Evolutionary conservation across 306 rosid genomes (phyloP).

Genomic region (Purshia tridentata): DNA sequence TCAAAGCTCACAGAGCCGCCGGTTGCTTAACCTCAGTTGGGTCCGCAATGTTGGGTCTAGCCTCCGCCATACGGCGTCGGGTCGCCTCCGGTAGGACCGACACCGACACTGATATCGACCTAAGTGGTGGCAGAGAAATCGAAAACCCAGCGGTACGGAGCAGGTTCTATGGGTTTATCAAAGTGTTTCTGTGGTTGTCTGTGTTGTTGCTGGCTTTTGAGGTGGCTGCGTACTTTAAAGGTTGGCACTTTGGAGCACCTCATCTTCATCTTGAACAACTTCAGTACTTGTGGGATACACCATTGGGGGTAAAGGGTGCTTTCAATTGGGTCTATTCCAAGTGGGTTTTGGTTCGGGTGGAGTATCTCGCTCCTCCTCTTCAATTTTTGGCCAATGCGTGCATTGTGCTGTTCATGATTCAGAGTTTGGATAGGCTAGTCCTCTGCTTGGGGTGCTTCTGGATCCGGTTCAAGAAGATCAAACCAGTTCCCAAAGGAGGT

Average conservation of each 20-base stretch:
- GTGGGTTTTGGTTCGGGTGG: slow-evolving; percentile 70
- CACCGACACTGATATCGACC: slow-evolving; percentile 41
- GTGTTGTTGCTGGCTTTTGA: slow-evolving; percentile 59
- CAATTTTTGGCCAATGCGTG: slow-evolving; percentile 75
- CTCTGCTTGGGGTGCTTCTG: slow-evolving; percentile 88
- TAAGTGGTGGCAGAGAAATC: slow-evolving; percentile 36
- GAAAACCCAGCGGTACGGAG: slow-evolving; percentile 56
- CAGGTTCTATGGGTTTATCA: slow-evolving; percentile 63
- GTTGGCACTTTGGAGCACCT: slow-evolving; percentile 72
- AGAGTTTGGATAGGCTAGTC: slow-evolving; percentile 76
- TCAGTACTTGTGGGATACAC: slow-evolving; percentile 43
- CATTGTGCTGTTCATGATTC: slow-evolving; percentile 64
- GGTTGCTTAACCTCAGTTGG: slow-evolving; percentile 74
- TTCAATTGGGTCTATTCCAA: slow-evolving; percentile 62
- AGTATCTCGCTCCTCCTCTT: slow-evolving; percentile 81
- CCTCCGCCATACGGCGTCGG: slow-evolving; percentile 67
- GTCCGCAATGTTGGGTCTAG: slow-evolving; percentile 62
- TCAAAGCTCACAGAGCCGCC: slow-evolving; percentile 79
- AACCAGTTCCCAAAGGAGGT: slow-evolving; percentile 58
- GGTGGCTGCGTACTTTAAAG: slow-evolving; percentile 64
- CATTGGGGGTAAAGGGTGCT: slow-evolving; percentile 50
- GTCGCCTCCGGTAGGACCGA: slow-evolving; percentile 69
- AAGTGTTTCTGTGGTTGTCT: slow-evolving; percentile 60
- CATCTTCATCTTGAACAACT: slow-evolving; percentile 35
- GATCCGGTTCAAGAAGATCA: slow-evolving; percentile 72